Conservation (phyloP, 2,329 filamentous ascomycete genomes). For the Tolypocladium tundrense region DNA sequence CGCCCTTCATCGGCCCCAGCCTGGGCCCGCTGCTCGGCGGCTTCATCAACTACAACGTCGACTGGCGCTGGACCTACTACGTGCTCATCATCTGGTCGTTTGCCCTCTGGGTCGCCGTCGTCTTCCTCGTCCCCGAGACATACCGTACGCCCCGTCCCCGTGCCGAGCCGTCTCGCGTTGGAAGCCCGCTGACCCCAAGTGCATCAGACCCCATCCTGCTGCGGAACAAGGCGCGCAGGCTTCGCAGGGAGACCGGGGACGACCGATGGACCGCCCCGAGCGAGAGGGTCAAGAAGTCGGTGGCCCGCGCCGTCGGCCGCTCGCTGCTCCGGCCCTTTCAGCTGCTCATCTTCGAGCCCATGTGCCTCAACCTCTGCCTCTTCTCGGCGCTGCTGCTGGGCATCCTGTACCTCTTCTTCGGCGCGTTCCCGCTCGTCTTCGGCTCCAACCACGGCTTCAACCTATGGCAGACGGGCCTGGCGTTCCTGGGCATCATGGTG, state of each 20-base stretch:
- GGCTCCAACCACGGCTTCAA: slow-evolving; percentile 62
- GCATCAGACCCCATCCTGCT: slow-evolving; percentile 54
- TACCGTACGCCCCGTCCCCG: slow-evolving; percentile 45
- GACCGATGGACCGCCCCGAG: slow-evolving; percentile 65
- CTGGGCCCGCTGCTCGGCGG: slow-evolving; percentile 58
- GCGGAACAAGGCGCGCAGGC: slow-evolving; percentile 56
- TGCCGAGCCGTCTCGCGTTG: background rate
- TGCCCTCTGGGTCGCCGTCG: slow-evolving; percentile 51
- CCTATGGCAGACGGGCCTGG: slow-evolving; percentile 68
- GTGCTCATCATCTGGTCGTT: slow-evolving; percentile 73
- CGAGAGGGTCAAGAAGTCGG: slow-evolving; percentile 61
- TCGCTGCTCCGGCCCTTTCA: slow-evolving; percentile 65
- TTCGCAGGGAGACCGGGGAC: slow-evolving; percentile 70
- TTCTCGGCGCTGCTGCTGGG: slow-evolving; percentile 80
- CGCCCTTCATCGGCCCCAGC: slow-evolving; percentile 53
- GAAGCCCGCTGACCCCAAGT: background rate
- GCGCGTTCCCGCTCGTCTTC: slow-evolving; percentile 77
- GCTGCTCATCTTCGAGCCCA: slow-evolving; percentile 71
- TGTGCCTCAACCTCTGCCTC: slow-evolving; percentile 73
- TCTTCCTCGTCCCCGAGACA: slow-evolving; percentile 74
- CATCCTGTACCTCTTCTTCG: slow-evolving; percentile 84
- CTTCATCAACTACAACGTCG: slow-evolving; percentile 67
- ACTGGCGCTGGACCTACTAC: slow-evolving; percentile 80
- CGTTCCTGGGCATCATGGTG: slow-evolving; percentile 62
- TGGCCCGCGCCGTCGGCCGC: slow-evolving; percentile 46